These are phyloP conservation scores for Alnus rubra DNA, from an alignment of 306 rosid genomes.

Conservation along the genomic window DNA sequence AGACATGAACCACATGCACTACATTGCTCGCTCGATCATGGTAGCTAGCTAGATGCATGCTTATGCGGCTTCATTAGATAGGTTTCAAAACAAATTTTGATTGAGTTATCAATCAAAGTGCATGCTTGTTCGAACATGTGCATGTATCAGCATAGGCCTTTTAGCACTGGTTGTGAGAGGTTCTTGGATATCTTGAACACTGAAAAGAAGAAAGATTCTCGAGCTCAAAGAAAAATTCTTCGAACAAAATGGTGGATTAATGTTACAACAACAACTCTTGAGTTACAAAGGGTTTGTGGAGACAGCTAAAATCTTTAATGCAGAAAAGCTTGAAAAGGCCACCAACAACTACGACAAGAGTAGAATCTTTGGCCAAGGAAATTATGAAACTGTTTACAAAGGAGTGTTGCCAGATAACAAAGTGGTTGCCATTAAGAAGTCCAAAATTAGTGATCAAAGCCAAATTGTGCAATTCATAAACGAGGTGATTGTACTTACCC, in stretches of 20 bases:
- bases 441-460: constrained; percentile 32
- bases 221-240: constrained; percentile 37
- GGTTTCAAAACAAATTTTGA: too few species aligned
- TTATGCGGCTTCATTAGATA: too few species aligned
- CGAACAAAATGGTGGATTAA: constrained; percentile 41
- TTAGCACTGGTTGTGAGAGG: neutral
- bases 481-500: constrained; percentile 43
- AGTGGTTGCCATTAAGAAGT: constrained; percentile 48
- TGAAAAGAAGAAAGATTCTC: constrained; percentile 35
- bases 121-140: too few species aligned
- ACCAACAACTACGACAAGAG: constrained; percentile 30
- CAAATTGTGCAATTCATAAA: constrained; percentile 49
- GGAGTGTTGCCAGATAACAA: constrained; percentile 30
- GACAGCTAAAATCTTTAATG: constrained; percentile 25
- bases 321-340: constrained; percentile 1
- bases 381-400: constrained; percentile 46
- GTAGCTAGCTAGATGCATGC: too few species aligned
- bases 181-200: constrained; percentile 31
- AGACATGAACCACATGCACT: too few species aligned
- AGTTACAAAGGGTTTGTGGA: constrained; percentile 5
- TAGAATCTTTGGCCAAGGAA: constrained; percentile 40
- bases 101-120: too few species aligned
- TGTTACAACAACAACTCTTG: constrained; percentile 36
- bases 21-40: too few species aligned
- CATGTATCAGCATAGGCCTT: constrained; percentile 20